Percentiles rank a stretch among this genome's conserved stretches.
Conservation (phyloP, 768 basidiomycete species). For the Pulveroboletus sp. region DNA sequence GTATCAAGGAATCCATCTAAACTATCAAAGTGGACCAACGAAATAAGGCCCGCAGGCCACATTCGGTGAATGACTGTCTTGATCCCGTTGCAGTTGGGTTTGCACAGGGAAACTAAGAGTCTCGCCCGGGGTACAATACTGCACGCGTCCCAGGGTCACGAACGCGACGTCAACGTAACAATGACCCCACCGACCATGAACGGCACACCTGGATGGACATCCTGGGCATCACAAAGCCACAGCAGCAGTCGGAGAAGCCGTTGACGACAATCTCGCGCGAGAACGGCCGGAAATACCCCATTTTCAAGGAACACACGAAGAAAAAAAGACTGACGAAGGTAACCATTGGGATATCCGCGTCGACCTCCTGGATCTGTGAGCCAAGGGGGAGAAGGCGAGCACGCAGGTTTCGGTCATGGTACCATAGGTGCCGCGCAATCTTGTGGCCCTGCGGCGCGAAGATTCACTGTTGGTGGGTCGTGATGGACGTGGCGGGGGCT, state of each 20-base stretch:
- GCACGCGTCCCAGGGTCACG: conserved; percentile 84
- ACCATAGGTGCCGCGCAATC: conserved; percentile 41
- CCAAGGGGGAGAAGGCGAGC: conserved; percentile 54
- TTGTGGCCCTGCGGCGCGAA: background rate
- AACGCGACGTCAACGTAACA: conserved; percentile 76
- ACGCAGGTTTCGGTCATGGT: conserved; percentile 54
- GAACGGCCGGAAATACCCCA: background rate
- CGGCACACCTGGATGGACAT: conserved; percentile 72
- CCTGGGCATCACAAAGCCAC: conserved; percentile 62
- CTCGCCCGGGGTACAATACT: no score
- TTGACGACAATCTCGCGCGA: conserved; percentile 20
- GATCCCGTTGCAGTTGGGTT: no score
- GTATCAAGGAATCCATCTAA: no score
- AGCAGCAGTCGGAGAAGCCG: conserved; percentile 25
- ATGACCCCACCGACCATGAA: conserved; percentile 80
- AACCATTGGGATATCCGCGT: conserved; percentile 18
- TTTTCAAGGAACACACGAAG: no score
- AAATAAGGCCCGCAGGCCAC: no score
- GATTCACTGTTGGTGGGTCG: conserved; percentile 39
- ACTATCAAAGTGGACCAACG: no score
- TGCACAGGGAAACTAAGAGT: no score
- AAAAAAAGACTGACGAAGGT: conserved; percentile 10
- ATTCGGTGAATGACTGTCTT: no score
- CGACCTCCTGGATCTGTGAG: conserved; percentile 47
- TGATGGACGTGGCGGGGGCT: conserved; percentile 32